Evolutionary conservation across 2,329 filamentous ascomycete species (phyloP), one percentile per base, ranked within the genome.

Genomic region (Phialemoniopsis sp.): DNA sequence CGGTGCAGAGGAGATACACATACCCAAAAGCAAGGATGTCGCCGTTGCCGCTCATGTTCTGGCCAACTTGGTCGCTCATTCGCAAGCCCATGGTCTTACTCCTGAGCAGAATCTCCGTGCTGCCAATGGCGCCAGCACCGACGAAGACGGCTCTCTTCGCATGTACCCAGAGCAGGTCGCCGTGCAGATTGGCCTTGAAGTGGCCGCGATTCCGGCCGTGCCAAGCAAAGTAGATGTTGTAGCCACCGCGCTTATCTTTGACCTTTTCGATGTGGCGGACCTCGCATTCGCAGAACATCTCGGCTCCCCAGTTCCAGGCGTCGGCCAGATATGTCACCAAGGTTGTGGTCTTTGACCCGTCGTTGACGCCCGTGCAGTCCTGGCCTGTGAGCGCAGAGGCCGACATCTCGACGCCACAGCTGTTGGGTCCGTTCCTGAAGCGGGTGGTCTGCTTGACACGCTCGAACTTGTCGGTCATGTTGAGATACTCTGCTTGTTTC

Each of bases 301-400:
- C 80, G 12, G 82, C 78, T 8, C 81, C 82, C 78, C 80, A 82
- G 50, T 84, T 82, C 81, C 80, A 85, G 2, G 82, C 80, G 55
- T 86, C 82, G 8, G 77, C 70, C 8, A 86, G 62, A 49, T 86
- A 86, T 1, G 81, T 86, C 29, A 82, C 78, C 2, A 80, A 64
- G 0, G 77, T 83, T 10, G 75, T 81, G 14, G 72, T 83, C 58
- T 85, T 85, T 21, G 78, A 83, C 3, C 79, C 79, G 54, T 86
- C 82, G 47, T 86, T 85, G 42, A 82, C 48, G 1, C 81, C 82
- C 0, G 80, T 84, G 30, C 58, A 60, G 47, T 86, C 82, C 55
- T 82, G 77, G 2, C 81, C 81, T 0, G 76, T 77, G 16, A 80
- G 60, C 0, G 71, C 69, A 1, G 78, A 82, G 1, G 72, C 67